These are phyloP conservation scores for Erigeron philadelphicus DNA, from an alignment of 140 eudicot species.

Conservation along the genomic window DNA sequence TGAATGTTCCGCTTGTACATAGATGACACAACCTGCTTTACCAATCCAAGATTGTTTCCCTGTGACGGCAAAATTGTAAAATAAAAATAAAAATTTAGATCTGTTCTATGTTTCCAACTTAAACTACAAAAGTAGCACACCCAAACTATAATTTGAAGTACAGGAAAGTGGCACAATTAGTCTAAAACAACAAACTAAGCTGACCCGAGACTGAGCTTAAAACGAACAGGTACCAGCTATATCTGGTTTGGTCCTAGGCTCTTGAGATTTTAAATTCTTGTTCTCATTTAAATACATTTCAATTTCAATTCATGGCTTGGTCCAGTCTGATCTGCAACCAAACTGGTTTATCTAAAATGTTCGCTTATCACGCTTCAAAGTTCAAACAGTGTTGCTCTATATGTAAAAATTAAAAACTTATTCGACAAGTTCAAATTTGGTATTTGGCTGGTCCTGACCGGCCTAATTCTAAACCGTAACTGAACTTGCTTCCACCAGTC, in stretches of 20 bases:
- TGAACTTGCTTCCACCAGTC: not conserved
- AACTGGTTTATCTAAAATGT: too few species aligned
- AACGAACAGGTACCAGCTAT: not conserved
- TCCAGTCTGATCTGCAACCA: too few species aligned
- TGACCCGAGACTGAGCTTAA: not conserved
- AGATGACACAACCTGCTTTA: slow-evolving; percentile 82
- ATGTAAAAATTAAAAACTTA: not conserved
- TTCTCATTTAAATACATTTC: too few species aligned
- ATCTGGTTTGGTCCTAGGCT: not conserved
- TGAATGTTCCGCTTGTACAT: slow-evolving; percentile 89
- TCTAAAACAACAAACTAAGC: not conserved
- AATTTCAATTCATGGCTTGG: too few species aligned
- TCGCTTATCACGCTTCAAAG: too few species aligned
- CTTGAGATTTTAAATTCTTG: not conserved
- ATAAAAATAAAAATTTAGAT: too few species aligned
- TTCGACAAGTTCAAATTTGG: not conserved
- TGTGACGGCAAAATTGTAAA: slow-evolving; percentile 23
- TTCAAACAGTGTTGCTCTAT: too few species aligned
- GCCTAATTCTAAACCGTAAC: not conserved
- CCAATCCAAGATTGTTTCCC: slow-evolving; percentile 93
- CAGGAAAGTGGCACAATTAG: not conserved
- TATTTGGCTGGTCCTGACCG: not conserved
- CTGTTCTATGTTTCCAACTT: not conserved
- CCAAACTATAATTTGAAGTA: not conserved
- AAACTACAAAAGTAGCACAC: not conserved